Percentiles rank a stretch among this genome's conserved stretches.
These are phyloP conservation scores for Amphicarpaea edgeworthii DNA, from an alignment of 306 rosid genomes.

Conservation along the genomic window DNA sequence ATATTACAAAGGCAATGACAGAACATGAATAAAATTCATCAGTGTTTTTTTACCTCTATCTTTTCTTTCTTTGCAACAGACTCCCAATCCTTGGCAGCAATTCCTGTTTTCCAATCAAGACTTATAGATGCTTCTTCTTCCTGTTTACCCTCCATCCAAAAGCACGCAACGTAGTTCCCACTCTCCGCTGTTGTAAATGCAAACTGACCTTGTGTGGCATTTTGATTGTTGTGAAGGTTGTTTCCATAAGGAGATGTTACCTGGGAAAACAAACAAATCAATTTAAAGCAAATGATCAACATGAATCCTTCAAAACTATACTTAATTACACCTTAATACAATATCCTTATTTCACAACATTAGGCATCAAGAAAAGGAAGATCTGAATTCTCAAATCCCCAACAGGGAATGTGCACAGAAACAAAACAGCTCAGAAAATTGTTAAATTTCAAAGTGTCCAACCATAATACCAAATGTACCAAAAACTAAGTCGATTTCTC, in stretches of 20 bases:
- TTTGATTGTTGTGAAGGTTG: conserved; percentile 54
- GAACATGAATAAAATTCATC: neutral
- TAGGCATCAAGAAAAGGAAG: neutral
- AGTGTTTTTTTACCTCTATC: conserved; percentile 57
- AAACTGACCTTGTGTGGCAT: conserved; percentile 62
- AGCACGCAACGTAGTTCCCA: conserved; percentile 60
- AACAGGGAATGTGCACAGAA: neutral
- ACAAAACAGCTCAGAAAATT: neutral
- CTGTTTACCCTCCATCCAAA: conserved; percentile 47
- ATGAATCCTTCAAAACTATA: neutral
- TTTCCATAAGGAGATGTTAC: conserved; percentile 64
- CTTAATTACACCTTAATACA: neutral
- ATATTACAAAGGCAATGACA: neutral
- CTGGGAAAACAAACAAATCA: conserved; percentile 32
- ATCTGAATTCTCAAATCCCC: neutral
- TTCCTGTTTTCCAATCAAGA: conserved; percentile 64
- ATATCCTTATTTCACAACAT: conserved; percentile 10
- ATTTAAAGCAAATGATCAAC: neutral
- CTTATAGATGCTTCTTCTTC: conserved; percentile 45
- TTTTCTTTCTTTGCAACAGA: conserved; percentile 63
- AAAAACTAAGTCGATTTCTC: neutral
- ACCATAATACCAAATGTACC: too few species aligned
- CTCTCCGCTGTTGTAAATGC: conserved; percentile 61
- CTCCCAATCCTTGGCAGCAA: conserved; percentile 61
- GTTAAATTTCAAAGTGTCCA: neutral